Evolutionary conservation across 2,329 filamentous ascomycete species (phyloP).

Genomic region (Trichoderma atroviride): DNA sequence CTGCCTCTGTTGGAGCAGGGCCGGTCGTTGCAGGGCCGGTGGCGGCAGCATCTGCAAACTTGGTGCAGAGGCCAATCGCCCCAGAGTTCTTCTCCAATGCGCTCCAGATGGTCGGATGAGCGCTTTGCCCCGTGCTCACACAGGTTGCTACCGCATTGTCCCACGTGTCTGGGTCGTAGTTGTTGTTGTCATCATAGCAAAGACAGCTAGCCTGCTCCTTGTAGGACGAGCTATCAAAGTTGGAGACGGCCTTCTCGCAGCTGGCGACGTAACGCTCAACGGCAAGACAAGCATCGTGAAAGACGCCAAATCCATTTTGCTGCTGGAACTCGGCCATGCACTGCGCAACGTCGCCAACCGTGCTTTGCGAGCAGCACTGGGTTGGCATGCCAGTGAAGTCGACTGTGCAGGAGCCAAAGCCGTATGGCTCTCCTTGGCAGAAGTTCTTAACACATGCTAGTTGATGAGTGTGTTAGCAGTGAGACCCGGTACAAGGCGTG

Average conservation of each 20-base stretch:
- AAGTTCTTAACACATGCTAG: conserved; percentile 19
- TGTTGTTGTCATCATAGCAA: conserved; percentile 5
- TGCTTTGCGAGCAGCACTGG: conserved; percentile 16
- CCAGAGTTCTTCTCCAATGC: conserved; percentile 5
- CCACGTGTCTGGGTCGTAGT: conserved; percentile 17
- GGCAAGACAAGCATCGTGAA: conserved; percentile 11
- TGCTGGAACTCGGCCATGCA: conserved; percentile 21
- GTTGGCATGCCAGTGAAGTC: conserved; percentile 17
- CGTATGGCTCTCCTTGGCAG: conserved; percentile 20
- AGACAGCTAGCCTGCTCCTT: conserved; percentile 14
- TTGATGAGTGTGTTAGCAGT: background rate
- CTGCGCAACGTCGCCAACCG: conserved; percentile 14
- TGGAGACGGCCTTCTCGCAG: conserved; percentile 1
- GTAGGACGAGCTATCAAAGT: background rate
- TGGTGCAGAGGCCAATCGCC: conserved; percentile 9
- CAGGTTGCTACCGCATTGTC: conserved; percentile 18
- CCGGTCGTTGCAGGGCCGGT: conserved; percentile 1
- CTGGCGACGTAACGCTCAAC: conserved; percentile 1
- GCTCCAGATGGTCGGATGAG: conserved; percentile 18
- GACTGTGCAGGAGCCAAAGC: conserved; percentile 21
- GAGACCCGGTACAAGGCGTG: background rate
- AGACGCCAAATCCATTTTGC: conserved; percentile 12
- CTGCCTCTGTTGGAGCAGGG: conserved; percentile 4
- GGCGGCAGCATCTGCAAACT: conserved; percentile 5
- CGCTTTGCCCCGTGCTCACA: conserved; percentile 12